phyloP scores from a whole-genome alignment of 306 rosid species.

The Trifolium repens region DNA sequence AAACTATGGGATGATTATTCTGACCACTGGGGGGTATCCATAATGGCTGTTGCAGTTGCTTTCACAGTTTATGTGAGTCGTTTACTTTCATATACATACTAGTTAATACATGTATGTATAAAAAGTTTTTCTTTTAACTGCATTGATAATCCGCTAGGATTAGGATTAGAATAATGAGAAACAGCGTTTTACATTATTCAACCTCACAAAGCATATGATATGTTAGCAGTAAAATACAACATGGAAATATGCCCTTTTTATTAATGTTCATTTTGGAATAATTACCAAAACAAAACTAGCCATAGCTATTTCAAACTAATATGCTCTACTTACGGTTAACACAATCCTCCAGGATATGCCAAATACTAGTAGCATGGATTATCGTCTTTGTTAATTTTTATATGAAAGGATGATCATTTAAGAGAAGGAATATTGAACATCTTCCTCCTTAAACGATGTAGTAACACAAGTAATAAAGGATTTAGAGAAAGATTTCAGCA shows the following conservation, averaged over 20 bases:
- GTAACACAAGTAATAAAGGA: too few relatives aligned
- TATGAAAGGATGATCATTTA: neutral
- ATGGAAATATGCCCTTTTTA: neutral
- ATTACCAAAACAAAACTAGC: constrained; percentile 22
- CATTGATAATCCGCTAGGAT: constrained; percentile 26
- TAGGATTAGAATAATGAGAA: constrained; percentile 30
- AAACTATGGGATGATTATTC: constrained; percentile 78
- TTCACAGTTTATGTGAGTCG: constrained; percentile 80
- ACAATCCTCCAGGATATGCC: constrained; percentile 30
- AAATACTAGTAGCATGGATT: constrained; percentile 3
- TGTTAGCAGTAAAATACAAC: neutral
- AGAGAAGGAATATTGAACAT: neutral
- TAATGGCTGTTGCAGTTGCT: constrained; percentile 67
- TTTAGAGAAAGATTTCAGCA: too few relatives aligned
- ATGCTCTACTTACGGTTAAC: neutral
- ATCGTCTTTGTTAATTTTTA: neutral
- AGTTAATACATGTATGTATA: too few relatives aligned
- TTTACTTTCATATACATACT: constrained; percentile 18
- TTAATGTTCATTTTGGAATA: constrained; percentile 9
- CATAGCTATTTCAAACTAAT: constrained; percentile 1
- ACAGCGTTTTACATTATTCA: constrained; percentile 18
- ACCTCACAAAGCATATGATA: constrained; percentile 4
- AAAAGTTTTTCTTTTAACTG: neutral
- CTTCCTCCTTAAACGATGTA: neutral
- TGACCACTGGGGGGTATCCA: constrained; percentile 69